phyloP scores from a whole-genome alignment of 805 yeast species.

The Candida schatavii region DNA sequence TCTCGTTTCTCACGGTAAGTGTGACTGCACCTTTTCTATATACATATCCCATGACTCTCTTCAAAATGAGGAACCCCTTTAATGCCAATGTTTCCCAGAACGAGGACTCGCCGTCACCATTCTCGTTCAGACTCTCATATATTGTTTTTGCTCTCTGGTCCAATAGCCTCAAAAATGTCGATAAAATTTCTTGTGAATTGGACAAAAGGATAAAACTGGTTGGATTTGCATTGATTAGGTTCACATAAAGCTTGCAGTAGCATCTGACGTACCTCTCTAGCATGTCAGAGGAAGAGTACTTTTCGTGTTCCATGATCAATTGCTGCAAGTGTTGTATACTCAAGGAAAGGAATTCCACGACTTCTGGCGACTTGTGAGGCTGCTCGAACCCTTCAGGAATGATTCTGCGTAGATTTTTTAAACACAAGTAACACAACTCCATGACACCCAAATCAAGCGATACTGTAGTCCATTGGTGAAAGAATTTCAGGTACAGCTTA shows the following conservation, averaged over 20 bases:
- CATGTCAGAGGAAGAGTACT: slow-evolving; percentile 37
- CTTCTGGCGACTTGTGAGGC: slow-evolving; percentile 57
- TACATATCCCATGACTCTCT: slow-evolving; percentile 58
- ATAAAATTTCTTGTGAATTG: slow-evolving; percentile 56
- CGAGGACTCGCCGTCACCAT: slow-evolving; percentile 21
- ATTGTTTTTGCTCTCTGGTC: slow-evolving; percentile 63
- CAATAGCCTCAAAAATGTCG: slow-evolving; percentile 57
- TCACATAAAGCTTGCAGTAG: slow-evolving; percentile 69
- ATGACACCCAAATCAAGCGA: slow-evolving; percentile 50
- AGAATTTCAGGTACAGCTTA: slow-evolving; percentile 56
- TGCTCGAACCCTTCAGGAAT: slow-evolving; percentile 74
- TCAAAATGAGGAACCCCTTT: slow-evolving; percentile 61
- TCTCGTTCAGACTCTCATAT: slow-evolving; percentile 56
- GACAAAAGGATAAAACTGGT: slow-evolving; percentile 71
- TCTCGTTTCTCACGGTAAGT: slow-evolving; percentile 61
- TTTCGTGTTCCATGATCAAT: slow-evolving; percentile 53
- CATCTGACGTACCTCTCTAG: slow-evolving; percentile 73
- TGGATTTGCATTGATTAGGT: slow-evolving; percentile 58
- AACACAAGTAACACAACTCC: slow-evolving; percentile 74
- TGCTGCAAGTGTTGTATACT: slow-evolving; percentile 59
- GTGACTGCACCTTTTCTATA: slow-evolving; percentile 67
- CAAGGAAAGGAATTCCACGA: slow-evolving; percentile 58
- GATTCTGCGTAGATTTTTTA: slow-evolving; percentile 72
- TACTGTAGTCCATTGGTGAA: slow-evolving; percentile 57
- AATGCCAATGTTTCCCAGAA: slow-evolving; percentile 77